Evolutionary conservation across 75 land plant species (phyloP), one percentile per base, ranked within the genome.

Genomic region (Cunninghamia lanceolata): DNA sequence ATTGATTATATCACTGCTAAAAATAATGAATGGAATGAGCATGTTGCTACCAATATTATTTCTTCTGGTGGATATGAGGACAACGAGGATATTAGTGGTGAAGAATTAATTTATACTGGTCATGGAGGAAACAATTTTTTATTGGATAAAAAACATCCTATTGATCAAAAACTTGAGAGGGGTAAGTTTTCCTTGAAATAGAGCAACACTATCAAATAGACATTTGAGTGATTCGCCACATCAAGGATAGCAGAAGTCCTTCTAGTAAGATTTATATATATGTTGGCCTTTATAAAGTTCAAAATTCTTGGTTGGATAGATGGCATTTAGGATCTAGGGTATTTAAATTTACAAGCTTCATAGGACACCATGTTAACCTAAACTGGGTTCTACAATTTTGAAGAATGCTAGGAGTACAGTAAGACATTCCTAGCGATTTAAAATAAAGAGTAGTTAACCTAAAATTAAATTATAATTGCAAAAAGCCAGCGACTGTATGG

Each of bases 201-300:
- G 30, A 9, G 93, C 89, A 42, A 90, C 89, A 73, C 82, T 30
- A 89, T 92, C 84, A 85, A 89, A 34, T 85, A 92, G n/a, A 77
- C 96, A 73, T 97, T 40, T 89, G 99, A 38, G 97, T 96, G 9
- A 90, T 91, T 35, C 85, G 97, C 1, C 94, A 95, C 53, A 43
- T 89, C 11, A 89, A 85, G 76, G 94, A 96, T 86, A 1, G 10
- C 1, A 28, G 25, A 8, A 86, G 78, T 81, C 92, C 86, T 59
- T 70, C 46, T 15, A 89, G 91, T 42, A 95, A 89, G 86, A 83
- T 91, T 13, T 97, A 95, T 86, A 86, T 95, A 46, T 97, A 97
- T 79, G 98, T 96, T 87, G 99, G 99, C 11, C 82, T 97, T 28
- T 97, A 96, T 89, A 87, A 70, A 30, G 88, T 97, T 79, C 84